Base-by-base conservation (phyloP, 192 early-diverging fungal genomes). In the Coemansia sp. region DNA sequence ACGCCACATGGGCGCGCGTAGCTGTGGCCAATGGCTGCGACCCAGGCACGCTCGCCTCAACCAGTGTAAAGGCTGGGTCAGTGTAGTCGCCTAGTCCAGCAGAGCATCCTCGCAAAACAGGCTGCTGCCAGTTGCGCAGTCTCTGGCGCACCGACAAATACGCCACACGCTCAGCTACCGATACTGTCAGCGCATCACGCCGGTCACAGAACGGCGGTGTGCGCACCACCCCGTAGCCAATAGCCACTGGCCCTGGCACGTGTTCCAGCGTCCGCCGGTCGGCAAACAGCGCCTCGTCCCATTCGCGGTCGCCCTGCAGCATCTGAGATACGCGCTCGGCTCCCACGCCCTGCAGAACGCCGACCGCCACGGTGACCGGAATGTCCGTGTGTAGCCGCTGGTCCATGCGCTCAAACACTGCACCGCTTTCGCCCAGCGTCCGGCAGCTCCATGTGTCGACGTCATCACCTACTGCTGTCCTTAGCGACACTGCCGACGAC, bases 21-120 rank as follows among this genome's bases (percentile, higher is more conserved):
- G 52, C 66, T 7, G 76, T 60, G 17, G 58, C 43, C 29, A 68
- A 53, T 8, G 76, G 76, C 71, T 74, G 76, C 46, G 76, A 63
- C 15, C 53, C 62, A n/a, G 76, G 76, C 27, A 80, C 64, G 57
- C 76, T 80, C 42, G 76, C 66, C 63, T 80, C 76, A 1, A 80
- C 67, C 17, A 67, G 34, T 10, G 76, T 80, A 15, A 67, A 46
- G 1, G 61, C 58, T 26, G 70, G 57, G 1, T 70, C 59, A 22
- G 33, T 33, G 52, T 68, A 72, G 62, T 77, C 75, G 52, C 69
- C 59, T 18, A 41, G 53, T 52, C 29, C 33, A 14, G 42, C 46
- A 3, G 21, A 48, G 11, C 65, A 40, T 7, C 21, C 65, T 17
- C n/a, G 52, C 43, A 32, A 41, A 36, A 5, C 34, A 32, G 35